Conservation (phyloP, 2,329 filamentous ascomycete genomes). For the Aspergillus niger region DNA sequence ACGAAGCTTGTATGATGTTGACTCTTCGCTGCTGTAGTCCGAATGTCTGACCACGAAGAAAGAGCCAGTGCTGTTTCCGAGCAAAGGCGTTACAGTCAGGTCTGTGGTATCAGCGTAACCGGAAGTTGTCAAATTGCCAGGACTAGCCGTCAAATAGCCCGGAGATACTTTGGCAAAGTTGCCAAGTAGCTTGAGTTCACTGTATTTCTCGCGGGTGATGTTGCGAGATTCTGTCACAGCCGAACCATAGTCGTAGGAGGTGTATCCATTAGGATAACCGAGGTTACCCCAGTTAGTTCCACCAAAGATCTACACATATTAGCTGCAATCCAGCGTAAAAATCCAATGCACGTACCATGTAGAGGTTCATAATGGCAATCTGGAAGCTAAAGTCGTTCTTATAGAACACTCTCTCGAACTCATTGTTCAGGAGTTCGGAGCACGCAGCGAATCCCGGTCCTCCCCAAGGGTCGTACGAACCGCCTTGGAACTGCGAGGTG, state of each 20-base stretch:
- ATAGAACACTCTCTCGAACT: constrained; percentile 77
- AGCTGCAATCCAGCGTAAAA: too few species aligned
- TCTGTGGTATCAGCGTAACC: constrained; percentile 57
- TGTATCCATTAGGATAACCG: constrained; percentile 67
- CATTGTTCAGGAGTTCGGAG: constrained; percentile 65
- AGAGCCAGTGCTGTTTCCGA: constrained; percentile 54
- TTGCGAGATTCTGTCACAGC: constrained; percentile 70
- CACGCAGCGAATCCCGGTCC: constrained; percentile 71
- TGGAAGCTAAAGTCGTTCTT: constrained; percentile 72
- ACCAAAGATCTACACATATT: constrained; percentile 67
- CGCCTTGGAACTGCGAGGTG: constrained; percentile 63
- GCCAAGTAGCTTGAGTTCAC: constrained; percentile 73
- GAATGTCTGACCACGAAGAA: constrained; percentile 68
- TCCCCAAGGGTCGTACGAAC: constrained; percentile 74
- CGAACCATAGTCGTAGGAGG: constrained; percentile 63
- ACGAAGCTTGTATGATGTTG: constrained; percentile 64
- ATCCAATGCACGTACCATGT: constrained; percentile 76
- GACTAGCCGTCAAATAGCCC: constrained; percentile 64
- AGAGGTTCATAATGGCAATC: constrained; percentile 69
- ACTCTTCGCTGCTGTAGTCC: constrained; percentile 61
- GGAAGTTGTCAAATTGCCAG: constrained; percentile 46
- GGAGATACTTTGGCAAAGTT: constrained; percentile 75
- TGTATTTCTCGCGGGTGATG: constrained; percentile 73
- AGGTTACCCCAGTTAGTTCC: constrained; percentile 85
- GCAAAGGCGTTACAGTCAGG: constrained; percentile 63